phyloP scores from a whole-genome alignment of 208 protist genomes.

The Wallacemonas sp. region DNA sequence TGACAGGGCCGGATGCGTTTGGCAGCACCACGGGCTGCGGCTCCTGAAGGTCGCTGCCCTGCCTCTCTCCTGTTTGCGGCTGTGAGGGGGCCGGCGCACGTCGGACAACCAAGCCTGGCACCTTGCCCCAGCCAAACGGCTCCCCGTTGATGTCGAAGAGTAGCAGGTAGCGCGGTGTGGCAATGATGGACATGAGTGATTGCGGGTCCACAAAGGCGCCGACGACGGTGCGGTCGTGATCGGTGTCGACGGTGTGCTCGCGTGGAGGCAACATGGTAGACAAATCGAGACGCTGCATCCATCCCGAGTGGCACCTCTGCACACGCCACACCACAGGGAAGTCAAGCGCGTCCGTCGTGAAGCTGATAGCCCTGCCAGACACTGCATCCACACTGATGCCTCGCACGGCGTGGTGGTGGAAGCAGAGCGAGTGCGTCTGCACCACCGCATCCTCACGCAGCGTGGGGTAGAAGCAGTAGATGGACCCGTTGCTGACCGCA shows the following conservation, averaged over 20 bases:
- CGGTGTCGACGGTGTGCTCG: background rate
- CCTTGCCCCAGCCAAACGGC: slow-evolving; percentile 50
- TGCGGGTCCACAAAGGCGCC: slow-evolving; percentile 49
- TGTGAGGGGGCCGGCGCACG: background rate
- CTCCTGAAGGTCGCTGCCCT: slow-evolving; percentile 18
- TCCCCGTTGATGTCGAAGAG: slow-evolving; percentile 82
- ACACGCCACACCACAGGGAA: slow-evolving; percentile 77
- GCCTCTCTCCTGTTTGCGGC: too few species aligned
- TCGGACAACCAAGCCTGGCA: slow-evolving; percentile 21
- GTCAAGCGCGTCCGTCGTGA: slow-evolving; percentile 53
- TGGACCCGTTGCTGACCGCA: slow-evolving; percentile 53
- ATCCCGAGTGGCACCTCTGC: slow-evolving; percentile 41
- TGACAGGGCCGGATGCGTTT: background rate
- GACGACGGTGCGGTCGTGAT: slow-evolving; percentile 35
- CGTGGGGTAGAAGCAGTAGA: slow-evolving; percentile 73
- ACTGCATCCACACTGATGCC: slow-evolving; percentile 46
- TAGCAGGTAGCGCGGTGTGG: slow-evolving; percentile 58
- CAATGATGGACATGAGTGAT: slow-evolving; percentile 42
- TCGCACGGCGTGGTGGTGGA: slow-evolving; percentile 63
- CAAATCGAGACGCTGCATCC: slow-evolving; percentile 46
- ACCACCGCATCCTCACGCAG: slow-evolving; percentile 20
- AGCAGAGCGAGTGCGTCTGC: slow-evolving; percentile 48
- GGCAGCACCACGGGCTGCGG: background rate
- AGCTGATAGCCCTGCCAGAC: slow-evolving; percentile 59
- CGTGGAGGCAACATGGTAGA: slow-evolving; percentile 19